Base-by-base conservation (phyloP, 805 yeast genomes). In the Maudiozyma barnettii region DNA sequence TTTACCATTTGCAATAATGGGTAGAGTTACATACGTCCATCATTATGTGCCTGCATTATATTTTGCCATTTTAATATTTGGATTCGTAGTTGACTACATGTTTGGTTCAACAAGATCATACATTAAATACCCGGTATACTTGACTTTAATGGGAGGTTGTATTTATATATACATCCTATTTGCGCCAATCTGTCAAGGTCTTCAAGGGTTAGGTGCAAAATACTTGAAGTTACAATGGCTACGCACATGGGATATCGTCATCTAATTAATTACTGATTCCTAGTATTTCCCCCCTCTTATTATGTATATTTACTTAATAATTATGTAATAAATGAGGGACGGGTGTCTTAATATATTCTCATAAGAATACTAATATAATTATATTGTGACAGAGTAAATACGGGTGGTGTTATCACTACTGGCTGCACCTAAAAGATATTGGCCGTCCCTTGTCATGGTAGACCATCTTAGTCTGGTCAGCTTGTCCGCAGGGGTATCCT, bases 21-120 rank as follows among this genome's bases (percentile, higher is more conserved):
- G 95, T 12, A 84, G 99, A 72, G 97, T 93, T 48, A 89, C 95
- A 2, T 91, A 93, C 64, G 93, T 91, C 31, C 99, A 91, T 68
- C 99, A 91, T 66, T 91, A 91, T 67, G 78, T 89, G 55, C 99
- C 99, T 13, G 96, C 98, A 1, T 75, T 90, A 53, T 91, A 85
- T 69, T 91, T 91, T 71, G 98, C 98, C 44, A 82, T 89, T 72
- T 70, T 90, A 53, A 82, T 87, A 14, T 63, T 69, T 59, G 70
- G 67, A 22, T 60, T 60, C 57, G 49, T 59, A 31, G 48, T 67
- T 37, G 67, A 63, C 44, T 39, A 60, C 47, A 39, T 42, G 22
- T 43, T 65, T 19, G 53, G 59, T 30, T 43, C 59, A 47, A 47
- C 56, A 45, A 52, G 48, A 14, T 40, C 53, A 18, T 58, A 58